A percentile compares a stretch with the other conserved stretches of the same genome.
Evolutionary conservation across 2,329 filamentous ascomycete species (phyloP).

Genomic region (Lachnellula suecica): DNA sequence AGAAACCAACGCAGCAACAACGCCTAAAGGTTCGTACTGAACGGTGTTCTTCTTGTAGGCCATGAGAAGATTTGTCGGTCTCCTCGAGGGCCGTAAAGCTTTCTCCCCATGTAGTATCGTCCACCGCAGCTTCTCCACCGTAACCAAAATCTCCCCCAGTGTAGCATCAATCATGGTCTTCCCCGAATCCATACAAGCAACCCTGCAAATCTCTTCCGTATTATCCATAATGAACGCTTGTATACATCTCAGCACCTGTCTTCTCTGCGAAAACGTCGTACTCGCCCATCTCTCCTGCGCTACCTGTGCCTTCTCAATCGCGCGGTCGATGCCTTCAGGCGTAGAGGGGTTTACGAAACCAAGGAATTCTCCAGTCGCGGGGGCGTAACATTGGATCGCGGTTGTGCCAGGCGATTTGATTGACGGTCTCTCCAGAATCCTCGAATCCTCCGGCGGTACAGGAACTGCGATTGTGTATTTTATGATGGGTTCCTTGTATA

Average conservation of each 20-base stretch:
- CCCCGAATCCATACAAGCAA: slow-evolving; percentile 88
- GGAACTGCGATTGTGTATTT: slow-evolving; percentile 62
- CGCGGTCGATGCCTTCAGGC: slow-evolving; percentile 73
- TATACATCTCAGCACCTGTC: slow-evolving; percentile 77
- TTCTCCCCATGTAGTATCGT: slow-evolving; percentile 87
- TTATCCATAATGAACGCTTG: slow-evolving; percentile 83
- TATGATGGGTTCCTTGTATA: slow-evolving; percentile 42
- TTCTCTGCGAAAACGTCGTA: slow-evolving; percentile 75
- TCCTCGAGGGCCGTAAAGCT: slow-evolving; percentile 66
- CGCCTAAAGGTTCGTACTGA: slow-evolving; percentile 85
- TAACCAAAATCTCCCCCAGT: slow-evolving; percentile 92
- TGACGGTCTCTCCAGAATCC: slow-evolving; percentile 56
- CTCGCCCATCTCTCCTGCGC: slow-evolving; percentile 77
- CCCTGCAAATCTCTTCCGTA: slow-evolving; percentile 80
- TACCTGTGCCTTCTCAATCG: slow-evolving; percentile 68
- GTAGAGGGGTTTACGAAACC: slow-evolving; percentile 78
- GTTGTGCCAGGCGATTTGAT: slow-evolving; percentile 66
- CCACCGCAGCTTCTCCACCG: slow-evolving; percentile 92
- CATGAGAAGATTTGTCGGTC: slow-evolving; percentile 92
- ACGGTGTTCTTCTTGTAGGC: slow-evolving; percentile 93
- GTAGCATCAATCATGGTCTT: slow-evolving; percentile 95
- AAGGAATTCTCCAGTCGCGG: slow-evolving; percentile 83
- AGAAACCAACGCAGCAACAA: slow-evolving; percentile 88
- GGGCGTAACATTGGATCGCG: slow-evolving; percentile 81
- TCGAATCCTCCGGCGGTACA: slow-evolving; percentile 56